Evolutionary conservation across 2,329 filamentous ascomycete species (phyloP).

Genomic region (Ascochyta clinopodiicola): DNA sequence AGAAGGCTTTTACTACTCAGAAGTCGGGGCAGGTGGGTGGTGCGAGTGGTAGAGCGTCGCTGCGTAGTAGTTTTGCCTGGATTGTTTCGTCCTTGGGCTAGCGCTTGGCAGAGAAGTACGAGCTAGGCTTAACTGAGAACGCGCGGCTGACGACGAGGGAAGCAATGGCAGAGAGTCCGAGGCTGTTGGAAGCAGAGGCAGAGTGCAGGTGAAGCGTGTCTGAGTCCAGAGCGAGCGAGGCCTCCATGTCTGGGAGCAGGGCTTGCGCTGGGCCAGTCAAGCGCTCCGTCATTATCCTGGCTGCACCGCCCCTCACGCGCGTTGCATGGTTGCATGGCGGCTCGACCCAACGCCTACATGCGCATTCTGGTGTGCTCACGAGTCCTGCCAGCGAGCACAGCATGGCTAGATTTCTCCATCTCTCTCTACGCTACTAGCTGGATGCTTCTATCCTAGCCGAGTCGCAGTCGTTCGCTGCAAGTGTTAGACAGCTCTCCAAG

Average conservation of each 20-base stretch:
- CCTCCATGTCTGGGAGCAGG: slow-evolving; percentile 3
- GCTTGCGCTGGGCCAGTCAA: slow-evolving; percentile 9
- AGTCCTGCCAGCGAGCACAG: slow-evolving; percentile 1
- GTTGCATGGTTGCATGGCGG: slow-evolving; percentile 4
- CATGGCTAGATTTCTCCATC: neutral
- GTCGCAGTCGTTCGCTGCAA: neutral
- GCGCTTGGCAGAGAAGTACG: slow-evolving; percentile 23
- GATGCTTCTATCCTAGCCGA: neutral
- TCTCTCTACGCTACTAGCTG: neutral
- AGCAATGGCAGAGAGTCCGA: slow-evolving; percentile 3
- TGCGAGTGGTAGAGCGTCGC: slow-evolving; percentile 39
- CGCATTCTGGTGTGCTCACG: slow-evolving; percentile 12
- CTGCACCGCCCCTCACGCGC: slow-evolving; percentile 17
- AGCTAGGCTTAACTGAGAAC: slow-evolving; percentile 28
- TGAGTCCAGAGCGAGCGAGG: slow-evolving; percentile 8
- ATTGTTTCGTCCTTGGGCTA: slow-evolving; percentile 29
- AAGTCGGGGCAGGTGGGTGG: slow-evolving; percentile 30
- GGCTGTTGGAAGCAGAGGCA: neutral
- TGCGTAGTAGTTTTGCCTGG: slow-evolving; percentile 33
- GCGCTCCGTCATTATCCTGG: slow-evolving; percentile 22
- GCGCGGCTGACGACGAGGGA: slow-evolving; percentile 23
- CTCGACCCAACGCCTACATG: slow-evolving; percentile 9
- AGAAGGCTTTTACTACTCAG: slow-evolving; percentile 23
- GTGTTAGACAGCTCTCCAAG: slow-evolving; percentile 1
- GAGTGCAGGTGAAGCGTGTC: neutral